Percentiles rank a stretch among this genome's conserved stretches.
phyloP scores from a whole-genome alignment of 1,284 basidiomycete species.

The Fereydounia khargensis region DNA sequence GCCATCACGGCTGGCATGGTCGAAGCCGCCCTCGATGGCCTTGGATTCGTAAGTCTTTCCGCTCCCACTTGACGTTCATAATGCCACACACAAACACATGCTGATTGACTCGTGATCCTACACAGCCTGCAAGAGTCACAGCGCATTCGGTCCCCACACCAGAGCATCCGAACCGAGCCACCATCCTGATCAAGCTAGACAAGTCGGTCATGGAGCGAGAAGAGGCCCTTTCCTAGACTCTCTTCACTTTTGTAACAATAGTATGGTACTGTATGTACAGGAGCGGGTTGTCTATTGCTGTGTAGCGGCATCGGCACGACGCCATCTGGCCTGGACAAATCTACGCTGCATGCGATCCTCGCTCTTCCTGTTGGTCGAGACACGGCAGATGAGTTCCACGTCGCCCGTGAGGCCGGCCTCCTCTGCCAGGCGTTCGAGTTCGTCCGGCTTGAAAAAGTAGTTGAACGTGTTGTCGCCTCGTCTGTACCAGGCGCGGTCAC shows the following conservation, averaged over 20 bases:
- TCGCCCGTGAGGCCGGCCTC: slow-evolving; percentile 33
- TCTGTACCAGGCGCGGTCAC: slow-evolving; percentile 44
- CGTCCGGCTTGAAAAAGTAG: slow-evolving; percentile 54
- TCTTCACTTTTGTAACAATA: no score
- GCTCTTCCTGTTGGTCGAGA: slow-evolving; percentile 16
- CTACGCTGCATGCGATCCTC: slow-evolving; percentile 31
- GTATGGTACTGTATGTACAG: no score
- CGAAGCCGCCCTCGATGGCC: slow-evolving; percentile 90
- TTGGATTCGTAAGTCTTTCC: slow-evolving; percentile 78
- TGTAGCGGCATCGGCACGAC: no score
- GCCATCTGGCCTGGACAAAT: slow-evolving; percentile 52
- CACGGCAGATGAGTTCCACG: slow-evolving; percentile 15
- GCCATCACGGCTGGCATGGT: slow-evolving; percentile 96
- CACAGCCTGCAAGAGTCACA: slow-evolving; percentile 89
- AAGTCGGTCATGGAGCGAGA: slow-evolving; percentile 51
- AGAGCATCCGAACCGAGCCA: slow-evolving; percentile 67
- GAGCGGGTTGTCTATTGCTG: no score
- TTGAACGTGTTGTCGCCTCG: slow-evolving; percentile 58
- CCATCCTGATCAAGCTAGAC: slow-evolving; percentile 55
- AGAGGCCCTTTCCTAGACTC: no score
- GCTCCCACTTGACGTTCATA: neutral
- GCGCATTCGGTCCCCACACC: slow-evolving; percentile 87
- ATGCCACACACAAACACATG: slow-evolving; percentile 53
- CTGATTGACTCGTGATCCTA: neutral
- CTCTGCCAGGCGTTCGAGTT: slow-evolving; percentile 30